Conservation (phyloP, 306 rosid species). For the Elaeagnus macrophylla region DNA sequence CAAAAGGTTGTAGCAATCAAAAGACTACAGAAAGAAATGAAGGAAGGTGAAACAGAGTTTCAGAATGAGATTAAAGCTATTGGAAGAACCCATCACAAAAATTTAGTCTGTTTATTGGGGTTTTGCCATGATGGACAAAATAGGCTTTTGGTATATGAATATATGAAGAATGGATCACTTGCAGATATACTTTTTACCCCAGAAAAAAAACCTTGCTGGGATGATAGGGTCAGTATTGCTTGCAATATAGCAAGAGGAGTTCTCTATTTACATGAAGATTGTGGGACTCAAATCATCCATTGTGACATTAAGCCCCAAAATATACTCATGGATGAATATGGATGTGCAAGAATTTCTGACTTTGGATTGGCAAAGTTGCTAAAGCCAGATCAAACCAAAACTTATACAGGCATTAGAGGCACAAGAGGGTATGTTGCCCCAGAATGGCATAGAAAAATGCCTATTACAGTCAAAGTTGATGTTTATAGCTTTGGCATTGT, state of each 20-base stretch:
- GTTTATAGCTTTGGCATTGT: slow-evolving; percentile 27
- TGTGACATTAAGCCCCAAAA: slow-evolving; percentile 31
- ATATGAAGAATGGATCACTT: slow-evolving; percentile 21
- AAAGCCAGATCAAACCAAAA: slow-evolving; percentile 19
- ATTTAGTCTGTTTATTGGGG: slow-evolving; percentile 19
- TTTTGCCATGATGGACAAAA: slow-evolving; percentile 9
- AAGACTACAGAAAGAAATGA: slow-evolving; percentile 1
- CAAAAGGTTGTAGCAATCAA: too few relatives aligned
- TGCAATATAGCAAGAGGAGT: slow-evolving; percentile 17
- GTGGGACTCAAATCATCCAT: slow-evolving; percentile 20
- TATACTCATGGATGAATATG: slow-evolving; percentile 19
- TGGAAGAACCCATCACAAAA: slow-evolving; percentile 25
- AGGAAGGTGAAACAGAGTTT: slow-evolving; percentile 22
- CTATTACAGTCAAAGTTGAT: slow-evolving; percentile 17
- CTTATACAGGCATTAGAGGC: slow-evolving; percentile 23
- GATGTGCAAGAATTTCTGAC: slow-evolving; percentile 12
- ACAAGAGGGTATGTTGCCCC: slow-evolving; percentile 27
- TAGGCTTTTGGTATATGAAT: slow-evolving; percentile 21
- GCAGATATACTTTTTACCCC: slow-evolving; percentile 21
- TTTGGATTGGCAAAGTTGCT: slow-evolving; percentile 27
- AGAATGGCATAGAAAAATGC: slow-evolving; percentile 19
- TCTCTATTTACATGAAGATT: slow-evolving; percentile 28
- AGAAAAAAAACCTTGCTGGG: slow-evolving; percentile 8
- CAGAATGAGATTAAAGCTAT: slow-evolving; percentile 16
- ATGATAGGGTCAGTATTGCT: slow-evolving; percentile 14